Percentiles rank a stretch among this genome's conserved stretches.
Conservation (phyloP, 2,329 filamentous ascomycete genomes). For the Fusarium temperatum region DNA sequence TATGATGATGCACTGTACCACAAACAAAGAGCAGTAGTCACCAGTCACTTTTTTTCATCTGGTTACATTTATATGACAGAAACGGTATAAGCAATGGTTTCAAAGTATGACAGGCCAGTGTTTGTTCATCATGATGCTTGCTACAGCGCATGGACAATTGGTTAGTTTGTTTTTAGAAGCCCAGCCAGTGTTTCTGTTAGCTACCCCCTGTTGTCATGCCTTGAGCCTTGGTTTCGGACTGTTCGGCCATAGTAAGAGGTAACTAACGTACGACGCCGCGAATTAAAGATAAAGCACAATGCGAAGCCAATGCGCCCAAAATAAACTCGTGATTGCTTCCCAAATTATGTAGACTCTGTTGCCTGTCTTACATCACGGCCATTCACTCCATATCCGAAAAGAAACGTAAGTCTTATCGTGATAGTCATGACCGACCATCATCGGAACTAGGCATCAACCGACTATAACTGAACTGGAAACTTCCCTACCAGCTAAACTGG, state of each 20-base stretch:
- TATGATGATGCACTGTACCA: constrained; percentile 26
- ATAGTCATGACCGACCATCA: constrained; percentile 21
- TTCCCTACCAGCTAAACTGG: not conserved
- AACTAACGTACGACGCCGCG: constrained; percentile 7
- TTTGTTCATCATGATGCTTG: constrained; percentile 3
- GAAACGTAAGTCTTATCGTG: constrained; percentile 1
- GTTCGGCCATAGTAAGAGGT: constrained; percentile 9
- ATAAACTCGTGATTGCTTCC: constrained; percentile 4
- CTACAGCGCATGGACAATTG: constrained; percentile 12
- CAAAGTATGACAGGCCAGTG: constrained; percentile 14
- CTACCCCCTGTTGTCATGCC: constrained; percentile 26
- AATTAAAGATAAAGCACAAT: constrained; percentile 18
- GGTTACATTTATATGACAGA: constrained; percentile 3
- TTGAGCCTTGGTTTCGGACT: constrained; percentile 9
- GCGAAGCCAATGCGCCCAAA: not conserved
- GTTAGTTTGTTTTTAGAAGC: constrained; percentile 22
- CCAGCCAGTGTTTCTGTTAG: constrained; percentile 26
- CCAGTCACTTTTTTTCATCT: not conserved
- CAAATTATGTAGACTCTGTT: not conserved
- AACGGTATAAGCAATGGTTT: constrained; percentile 4
- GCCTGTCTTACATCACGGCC: constrained; percentile 3
- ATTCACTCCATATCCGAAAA: not conserved
- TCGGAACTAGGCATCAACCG: constrained; percentile 31
- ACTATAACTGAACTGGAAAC: constrained; percentile 3
- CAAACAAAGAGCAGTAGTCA: not conserved